phyloP scores from a whole-genome alignment of 2,329 filamentous ascomycete species.

The Myriangium duriaei region DNA sequence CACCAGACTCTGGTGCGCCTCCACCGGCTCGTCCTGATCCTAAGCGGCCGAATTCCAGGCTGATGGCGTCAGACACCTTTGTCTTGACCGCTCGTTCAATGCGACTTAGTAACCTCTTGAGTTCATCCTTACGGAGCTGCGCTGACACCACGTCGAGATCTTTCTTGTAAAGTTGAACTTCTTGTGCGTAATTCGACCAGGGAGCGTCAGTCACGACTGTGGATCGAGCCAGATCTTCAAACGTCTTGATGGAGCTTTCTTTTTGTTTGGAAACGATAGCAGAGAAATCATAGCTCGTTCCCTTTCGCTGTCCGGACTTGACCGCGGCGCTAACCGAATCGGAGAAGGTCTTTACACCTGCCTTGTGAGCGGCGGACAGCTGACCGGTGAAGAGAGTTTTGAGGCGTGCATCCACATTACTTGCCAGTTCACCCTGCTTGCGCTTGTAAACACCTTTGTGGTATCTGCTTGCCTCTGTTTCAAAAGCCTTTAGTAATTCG shows the following conservation, averaged over 20 bases:
- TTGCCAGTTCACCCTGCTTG: slow-evolving; percentile 73
- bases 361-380: slow-evolving; percentile 76
- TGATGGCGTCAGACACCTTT: slow-evolving; percentile 73
- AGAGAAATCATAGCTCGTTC: slow-evolving; percentile 83
- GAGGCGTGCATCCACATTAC: slow-evolving; percentile 75
- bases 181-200: slow-evolving; percentile 80
- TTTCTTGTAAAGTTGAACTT: slow-evolving; percentile 69
- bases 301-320: slow-evolving; percentile 85
- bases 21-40: slow-evolving; percentile 75
- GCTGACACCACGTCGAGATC: slow-evolving; percentile 82
- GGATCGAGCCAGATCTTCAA: slow-evolving; percentile 61
- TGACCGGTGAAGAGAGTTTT: slow-evolving; percentile 86
- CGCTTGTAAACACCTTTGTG: slow-evolving; percentile 89
- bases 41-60: slow-evolving; percentile 90
- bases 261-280: slow-evolving; percentile 83
- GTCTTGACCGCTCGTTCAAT: slow-evolving; percentile 91
- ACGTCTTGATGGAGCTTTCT: slow-evolving; percentile 58
- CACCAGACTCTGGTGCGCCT: slow-evolving; percentile 65
- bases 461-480: slow-evolving; percentile 81
- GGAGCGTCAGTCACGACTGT: slow-evolving; percentile 64
- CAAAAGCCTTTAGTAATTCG: slow-evolving; percentile 71
- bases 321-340: slow-evolving; percentile 78
- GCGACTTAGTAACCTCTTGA: slow-evolving; percentile 79
- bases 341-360: slow-evolving; percentile 69
- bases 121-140: slow-evolving; percentile 82